These are phyloP conservation scores for Chaetomiaceae sp. DNA, from an alignment of 2,329 filamentous ascomycete species.

Conservation along the genomic window DNA sequence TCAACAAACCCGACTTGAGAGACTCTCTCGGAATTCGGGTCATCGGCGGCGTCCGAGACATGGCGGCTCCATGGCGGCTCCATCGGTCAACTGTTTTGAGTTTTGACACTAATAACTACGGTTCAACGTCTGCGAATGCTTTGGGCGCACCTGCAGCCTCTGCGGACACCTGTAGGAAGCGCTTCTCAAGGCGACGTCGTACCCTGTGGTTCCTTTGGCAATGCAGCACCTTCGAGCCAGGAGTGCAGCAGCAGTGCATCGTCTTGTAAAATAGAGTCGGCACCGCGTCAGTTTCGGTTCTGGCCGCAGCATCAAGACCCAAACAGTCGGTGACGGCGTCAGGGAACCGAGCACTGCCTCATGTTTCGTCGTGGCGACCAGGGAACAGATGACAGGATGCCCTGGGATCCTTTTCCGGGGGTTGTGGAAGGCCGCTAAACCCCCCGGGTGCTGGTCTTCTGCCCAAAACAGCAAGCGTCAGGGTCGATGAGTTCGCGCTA, in stretches of 20 bases:
- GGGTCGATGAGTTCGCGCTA: conserved; percentile 9
- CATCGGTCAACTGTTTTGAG: conserved; percentile 4
- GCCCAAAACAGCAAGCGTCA: conserved; percentile 7
- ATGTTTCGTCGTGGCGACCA: conserved; percentile 4
- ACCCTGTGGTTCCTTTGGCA: conserved; percentile 5
- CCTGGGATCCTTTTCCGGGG: conserved; percentile 4
- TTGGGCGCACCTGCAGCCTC: conserved; percentile 9
- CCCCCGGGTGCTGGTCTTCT: not conserved
- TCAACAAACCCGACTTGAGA: too few relatives aligned
- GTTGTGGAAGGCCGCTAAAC: not conserved
- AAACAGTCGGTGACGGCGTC: conserved; percentile 2
- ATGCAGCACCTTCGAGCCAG: not conserved
- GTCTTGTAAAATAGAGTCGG: not conserved
- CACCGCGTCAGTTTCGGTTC: not conserved
- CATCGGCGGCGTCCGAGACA: conserved; percentile 6
- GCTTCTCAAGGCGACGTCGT: not conserved
- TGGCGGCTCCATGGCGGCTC: not conserved
- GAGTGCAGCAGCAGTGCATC: conserved; percentile 6
- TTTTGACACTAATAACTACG: conserved; percentile 4
- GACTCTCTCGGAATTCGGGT: not conserved
- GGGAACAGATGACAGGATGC: conserved; percentile 1
- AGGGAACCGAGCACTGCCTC: not conserved
- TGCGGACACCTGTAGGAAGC: conserved; percentile 5
- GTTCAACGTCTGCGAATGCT: conserved; percentile 21
- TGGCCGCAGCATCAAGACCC: conserved; percentile 12